Conservation (phyloP, 2,329 filamentous ascomycete species). For the Aspergillus sergii region DNA sequence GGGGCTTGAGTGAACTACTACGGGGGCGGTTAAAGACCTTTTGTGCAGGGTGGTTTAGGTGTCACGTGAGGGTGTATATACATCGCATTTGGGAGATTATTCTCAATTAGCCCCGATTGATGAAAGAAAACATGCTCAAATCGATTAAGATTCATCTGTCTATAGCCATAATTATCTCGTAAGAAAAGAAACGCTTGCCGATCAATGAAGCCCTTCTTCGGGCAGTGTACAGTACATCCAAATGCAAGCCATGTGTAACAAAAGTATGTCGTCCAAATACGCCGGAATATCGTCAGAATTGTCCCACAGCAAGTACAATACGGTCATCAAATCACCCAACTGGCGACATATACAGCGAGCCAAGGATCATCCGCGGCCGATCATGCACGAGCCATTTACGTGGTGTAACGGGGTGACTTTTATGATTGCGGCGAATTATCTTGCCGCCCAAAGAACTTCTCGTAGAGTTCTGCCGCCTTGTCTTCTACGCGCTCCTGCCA, state of each 20-base stretch:
- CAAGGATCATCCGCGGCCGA: not conserved
- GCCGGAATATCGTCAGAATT: not conserved
- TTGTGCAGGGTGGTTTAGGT: not conserved
- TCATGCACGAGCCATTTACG: constrained; percentile 1
- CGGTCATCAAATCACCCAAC: not conserved
- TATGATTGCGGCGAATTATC: not conserved
- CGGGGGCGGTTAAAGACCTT: not conserved
- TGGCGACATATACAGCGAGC: not conserved
- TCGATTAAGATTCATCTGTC: not conserved
- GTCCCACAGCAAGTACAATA: not conserved
- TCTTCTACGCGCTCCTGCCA: constrained; percentile 68
- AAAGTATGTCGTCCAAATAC: not conserved
- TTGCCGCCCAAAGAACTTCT: constrained; percentile 21
- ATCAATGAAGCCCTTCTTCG: not conserved
- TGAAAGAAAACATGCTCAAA: not conserved
- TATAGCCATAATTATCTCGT: not conserved
- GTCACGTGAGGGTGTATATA: not conserved
- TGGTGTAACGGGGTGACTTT: not conserved
- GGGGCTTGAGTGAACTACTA: not conserved
- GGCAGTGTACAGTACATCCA: not conserved
- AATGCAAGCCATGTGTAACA: not conserved
- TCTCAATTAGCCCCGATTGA: too few species aligned
- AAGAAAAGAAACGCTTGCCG: constrained; percentile 5
- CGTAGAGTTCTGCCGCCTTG: constrained; percentile 23
- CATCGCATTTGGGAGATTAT: not conserved